Conservation (phyloP, 768 basidiomycete species). For the Pilatotrama ljubarskyi region DNA sequence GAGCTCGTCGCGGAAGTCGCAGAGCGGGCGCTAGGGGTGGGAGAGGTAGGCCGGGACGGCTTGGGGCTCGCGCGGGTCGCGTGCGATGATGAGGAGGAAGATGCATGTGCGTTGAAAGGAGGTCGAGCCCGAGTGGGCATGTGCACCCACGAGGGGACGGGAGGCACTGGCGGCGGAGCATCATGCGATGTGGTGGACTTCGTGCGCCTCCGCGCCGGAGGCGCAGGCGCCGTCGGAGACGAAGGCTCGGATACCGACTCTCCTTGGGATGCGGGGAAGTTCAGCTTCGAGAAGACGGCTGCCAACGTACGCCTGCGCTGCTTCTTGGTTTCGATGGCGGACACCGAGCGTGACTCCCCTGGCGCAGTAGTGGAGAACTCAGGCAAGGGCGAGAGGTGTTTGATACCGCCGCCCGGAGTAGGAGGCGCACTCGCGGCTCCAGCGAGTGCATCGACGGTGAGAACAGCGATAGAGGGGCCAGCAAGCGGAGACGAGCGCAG, state of each 20-base stretch:
- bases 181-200: constrained; percentile 5
- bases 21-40: constrained; percentile 9
- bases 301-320: constrained; percentile 14
- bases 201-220: constrained; percentile 2
- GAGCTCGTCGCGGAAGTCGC: constrained; percentile 5
- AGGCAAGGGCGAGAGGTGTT: constrained; percentile 6
- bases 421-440: constrained; percentile 14
- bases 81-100: background rate
- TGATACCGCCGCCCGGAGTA: constrained; percentile 1
- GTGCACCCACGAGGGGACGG: constrained; percentile 11
- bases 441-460: constrained; percentile 13
- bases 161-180: constrained; percentile 11
- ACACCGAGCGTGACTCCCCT: background rate
- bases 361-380: constrained; percentile 8
- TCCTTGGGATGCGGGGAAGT: constrained; percentile 1
- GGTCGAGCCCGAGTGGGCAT: background rate
- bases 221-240: background rate
- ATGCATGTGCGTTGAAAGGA: background rate
- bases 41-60: background rate
- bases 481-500: constrained; percentile 33
- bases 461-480: constrained; percentile 26
- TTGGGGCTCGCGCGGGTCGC: background rate
- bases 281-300: constrained; percentile 13
- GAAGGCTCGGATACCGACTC: background rate
- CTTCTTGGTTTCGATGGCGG: constrained; percentile 1